phyloP scores from a whole-genome alignment of 2,329 filamentous ascomycete genomes.

The Rhytidhysteron rufulum region DNA sequence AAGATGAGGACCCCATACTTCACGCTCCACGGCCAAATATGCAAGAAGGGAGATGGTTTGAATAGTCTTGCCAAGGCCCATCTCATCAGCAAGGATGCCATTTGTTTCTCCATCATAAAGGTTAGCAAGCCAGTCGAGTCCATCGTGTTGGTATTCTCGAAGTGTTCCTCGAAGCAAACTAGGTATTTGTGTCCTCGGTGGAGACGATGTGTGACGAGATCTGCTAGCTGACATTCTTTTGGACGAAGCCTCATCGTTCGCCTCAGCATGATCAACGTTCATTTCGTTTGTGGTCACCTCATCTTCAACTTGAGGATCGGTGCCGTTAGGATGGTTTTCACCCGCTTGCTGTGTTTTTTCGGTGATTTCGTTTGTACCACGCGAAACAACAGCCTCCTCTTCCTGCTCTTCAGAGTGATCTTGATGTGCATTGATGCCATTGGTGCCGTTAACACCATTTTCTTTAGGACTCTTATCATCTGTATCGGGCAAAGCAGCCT shows the following conservation, averaged over 20 bases:
- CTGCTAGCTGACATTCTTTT: constrained; percentile 14
- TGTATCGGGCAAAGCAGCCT: constrained; percentile 20
- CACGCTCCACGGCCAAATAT: constrained; percentile 83
- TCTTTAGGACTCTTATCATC: constrained; percentile 16
- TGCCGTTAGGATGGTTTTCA: neutral
- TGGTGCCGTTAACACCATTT: constrained; percentile 31
- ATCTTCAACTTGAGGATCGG: neutral
- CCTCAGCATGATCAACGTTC: constrained; percentile 7
- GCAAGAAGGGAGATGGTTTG: constrained; percentile 94
- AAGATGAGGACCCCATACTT: constrained; percentile 93
- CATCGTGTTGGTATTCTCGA: constrained; percentile 93
- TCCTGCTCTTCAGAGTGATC: neutral
- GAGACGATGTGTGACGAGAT: constrained; percentile 27
- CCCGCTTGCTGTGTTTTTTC: neutral
- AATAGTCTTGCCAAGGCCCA: constrained; percentile 97
- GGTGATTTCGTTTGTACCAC: neutral
- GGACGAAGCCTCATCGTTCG: constrained; percentile 11
- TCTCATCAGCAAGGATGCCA: constrained; percentile 94
- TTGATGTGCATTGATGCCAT: constrained; percentile 8
- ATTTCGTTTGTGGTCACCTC: neutral
- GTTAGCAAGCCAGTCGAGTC: constrained; percentile 94
- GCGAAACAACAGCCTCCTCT: neutral
- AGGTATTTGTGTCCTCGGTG: constrained; percentile 31
- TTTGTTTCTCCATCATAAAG: constrained; percentile 91
- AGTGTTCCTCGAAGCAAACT: constrained; percentile 79